A percentile compares a stretch with the other conserved stretches of the same genome.
phyloP scores from a whole-genome alignment of 495 filamentous ascomycete species.

The Podospora appendiculata region DNA sequence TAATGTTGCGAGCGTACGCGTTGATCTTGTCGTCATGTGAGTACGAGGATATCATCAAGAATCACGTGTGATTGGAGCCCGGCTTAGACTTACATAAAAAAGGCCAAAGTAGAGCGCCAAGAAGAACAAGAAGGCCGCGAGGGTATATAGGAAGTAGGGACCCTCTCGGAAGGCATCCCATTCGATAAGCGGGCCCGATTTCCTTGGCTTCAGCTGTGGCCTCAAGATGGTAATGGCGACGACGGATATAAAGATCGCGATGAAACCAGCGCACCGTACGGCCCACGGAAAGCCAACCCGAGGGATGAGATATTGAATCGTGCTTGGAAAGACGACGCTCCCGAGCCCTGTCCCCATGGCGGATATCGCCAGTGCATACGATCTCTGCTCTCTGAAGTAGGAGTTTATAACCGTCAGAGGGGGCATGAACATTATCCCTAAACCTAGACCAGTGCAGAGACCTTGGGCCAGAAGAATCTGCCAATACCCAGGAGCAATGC shows the following conservation, averaged over 20 bases:
- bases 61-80: background rate
- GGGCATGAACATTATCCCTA: slow-evolving; percentile 39
- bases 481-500: slow-evolving; percentile 31
- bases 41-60: background rate
- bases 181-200: slow-evolving; percentile 29
- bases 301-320: slow-evolving; percentile 35
- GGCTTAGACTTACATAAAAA: slow-evolving; percentile 32
- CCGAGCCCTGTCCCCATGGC: slow-evolving; percentile 36
- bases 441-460: slow-evolving; percentile 30
- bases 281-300: slow-evolving; percentile 37
- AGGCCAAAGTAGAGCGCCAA: slow-evolving; percentile 38
- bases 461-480: slow-evolving; percentile 39
- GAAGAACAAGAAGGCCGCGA: slow-evolving; percentile 32
- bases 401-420: slow-evolving; percentile 30
- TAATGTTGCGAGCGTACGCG: slow-evolving; percentile 31
- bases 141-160: slow-evolving; percentile 29
- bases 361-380: slow-evolving; percentile 27
- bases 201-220: slow-evolving; percentile 24
- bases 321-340: slow-evolving; percentile 34
- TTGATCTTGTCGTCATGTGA: slow-evolving; percentile 17
- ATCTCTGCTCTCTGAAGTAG: slow-evolving; percentile 31
- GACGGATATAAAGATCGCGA: slow-evolving; percentile 26
- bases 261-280: slow-evolving; percentile 31
- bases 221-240: slow-evolving; percentile 23
- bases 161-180: slow-evolving; percentile 34